Base-by-base conservation (phyloP, 306 rosid genomes). In the Citrullus amarus region DNA sequence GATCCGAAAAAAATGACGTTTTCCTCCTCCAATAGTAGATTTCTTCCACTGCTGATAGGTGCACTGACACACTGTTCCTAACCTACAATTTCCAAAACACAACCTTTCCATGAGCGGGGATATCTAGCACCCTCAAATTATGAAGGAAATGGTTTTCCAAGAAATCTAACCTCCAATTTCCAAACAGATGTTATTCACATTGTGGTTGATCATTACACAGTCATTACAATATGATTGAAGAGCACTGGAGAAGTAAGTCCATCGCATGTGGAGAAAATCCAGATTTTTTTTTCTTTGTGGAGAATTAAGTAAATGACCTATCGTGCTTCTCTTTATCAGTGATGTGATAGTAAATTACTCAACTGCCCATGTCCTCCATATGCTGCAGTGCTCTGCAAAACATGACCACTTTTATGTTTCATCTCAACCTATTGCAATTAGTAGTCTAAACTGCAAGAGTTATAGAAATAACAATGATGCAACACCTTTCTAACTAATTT, bases 31-130 rank as follows among this genome's bases (percentile, higher is more conserved):
- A 22, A 67, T 67, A 87, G 81, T 70, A 82, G 81, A 79, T 73
- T 82, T 80, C 87, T 85, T 77, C 80, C 83, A 75, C 78, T 66
- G 71, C 72, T 78, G 77, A 79, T 56, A 67, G 97, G 88, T 63
- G 86, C 87, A 16, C 88, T 86, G 87, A 54, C 63, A 81, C 83
- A 75, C 80, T 89, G 86, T 60, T 84, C 89, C 85, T 81, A 85
- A 54, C 86, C 98, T 95, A 81, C 79, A 58, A 84, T 97, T 95
- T 81, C 79, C 83, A 30, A 75, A 82, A 85, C 72, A 85, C 72
- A 60, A 41, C 71, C n/a, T 72, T 78, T 25, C 70, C 39, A 83
- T 88, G 81, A 89, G 84, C 70, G 57, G 51, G 55, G 56, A 59
- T 48, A 62, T 17, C n/a, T 54, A 63, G 69, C 70, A 71, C 81